phyloP scores from a whole-genome alignment of 495 filamentous ascomycete species.

The Rhypophila decipiens region DNA sequence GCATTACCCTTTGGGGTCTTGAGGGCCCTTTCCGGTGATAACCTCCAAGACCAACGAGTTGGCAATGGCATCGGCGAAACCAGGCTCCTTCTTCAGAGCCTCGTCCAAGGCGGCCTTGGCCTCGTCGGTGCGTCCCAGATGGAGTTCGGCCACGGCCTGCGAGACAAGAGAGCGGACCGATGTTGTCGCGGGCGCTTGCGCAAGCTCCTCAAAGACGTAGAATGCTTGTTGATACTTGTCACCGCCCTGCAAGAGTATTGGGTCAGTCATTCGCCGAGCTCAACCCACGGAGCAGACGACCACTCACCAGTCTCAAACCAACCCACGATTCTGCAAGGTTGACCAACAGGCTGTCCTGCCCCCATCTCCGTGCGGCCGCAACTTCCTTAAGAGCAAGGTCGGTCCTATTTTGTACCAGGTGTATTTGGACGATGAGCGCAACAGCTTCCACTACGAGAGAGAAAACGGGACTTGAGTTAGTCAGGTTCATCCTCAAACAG shows the following conservation, averaged over 20 bases:
- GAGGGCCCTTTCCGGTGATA: constrained; percentile 61
- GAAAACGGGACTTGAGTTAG: neutral
- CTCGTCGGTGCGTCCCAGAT: constrained; percentile 83
- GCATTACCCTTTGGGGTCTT: constrained; percentile 54
- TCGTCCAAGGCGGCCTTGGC: constrained; percentile 79
- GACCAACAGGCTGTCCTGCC: constrained; percentile 87
- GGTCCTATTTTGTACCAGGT: constrained; percentile 81
- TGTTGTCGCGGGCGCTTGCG: constrained; percentile 69
- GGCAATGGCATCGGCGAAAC: constrained; percentile 66
- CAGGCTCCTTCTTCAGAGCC: constrained; percentile 67
- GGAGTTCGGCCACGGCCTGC: constrained; percentile 88
- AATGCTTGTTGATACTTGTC: constrained; percentile 96
- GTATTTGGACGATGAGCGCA: constrained; percentile 79
- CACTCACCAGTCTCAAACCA: constrained; percentile 73
- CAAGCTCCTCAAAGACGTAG: constrained; percentile 97
- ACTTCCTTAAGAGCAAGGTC: constrained; percentile 90
- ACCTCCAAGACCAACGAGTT: constrained; percentile 75
- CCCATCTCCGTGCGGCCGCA: constrained; percentile 83
- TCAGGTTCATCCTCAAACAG: neutral
- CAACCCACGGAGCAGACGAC: too few species aligned
- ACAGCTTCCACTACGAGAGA: constrained; percentile 49
- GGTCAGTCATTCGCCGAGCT: too few species aligned
- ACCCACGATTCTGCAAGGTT: constrained; percentile 96
- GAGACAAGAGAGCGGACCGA: constrained; percentile 65
- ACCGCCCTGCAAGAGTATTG: constrained; percentile 78